Percentiles rank a stretch among this genome's conserved stretches.
phyloP scores from a whole-genome alignment of 2,329 filamentous ascomycete species.

The Phaeoacremonium minimum region DNA sequence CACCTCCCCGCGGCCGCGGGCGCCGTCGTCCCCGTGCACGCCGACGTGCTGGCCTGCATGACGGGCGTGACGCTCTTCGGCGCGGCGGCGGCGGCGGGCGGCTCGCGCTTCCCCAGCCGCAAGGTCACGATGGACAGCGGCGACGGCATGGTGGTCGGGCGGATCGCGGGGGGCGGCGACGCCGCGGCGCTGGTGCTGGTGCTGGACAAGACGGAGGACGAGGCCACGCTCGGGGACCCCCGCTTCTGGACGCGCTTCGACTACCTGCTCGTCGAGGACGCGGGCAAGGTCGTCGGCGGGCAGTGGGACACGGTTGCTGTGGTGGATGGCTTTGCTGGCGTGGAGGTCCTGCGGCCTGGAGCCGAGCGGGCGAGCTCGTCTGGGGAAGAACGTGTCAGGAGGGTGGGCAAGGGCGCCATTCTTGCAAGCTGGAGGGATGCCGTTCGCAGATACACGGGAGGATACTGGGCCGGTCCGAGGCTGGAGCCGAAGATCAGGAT shows the following conservation, averaged over 20 bases:
- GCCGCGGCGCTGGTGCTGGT: conserved; percentile 13
- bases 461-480: conserved; percentile 61
- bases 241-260: conserved; percentile 62
- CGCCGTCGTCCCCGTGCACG: conserved; percentile 45
- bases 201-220: conserved; percentile 62
- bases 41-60: conserved; percentile 66
- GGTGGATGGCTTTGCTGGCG: conserved; percentile 53
- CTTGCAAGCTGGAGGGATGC: conserved; percentile 32
- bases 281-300: conserved; percentile 37
- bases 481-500: conserved; percentile 54
- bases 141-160: conserved; percentile 5
- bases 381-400: conserved; percentile 18
- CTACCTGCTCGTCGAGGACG: conserved; percentile 56
- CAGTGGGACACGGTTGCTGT: conserved; percentile 53
- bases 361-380: conserved; percentile 13
- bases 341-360: conserved; percentile 52
- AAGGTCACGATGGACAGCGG: conserved; percentile 8
- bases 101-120: conserved; percentile 27
- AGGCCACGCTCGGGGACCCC: conserved; percentile 33
- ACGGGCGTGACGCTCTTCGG: conserved; percentile 66
- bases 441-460: conserved; percentile 45
- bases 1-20: conserved; percentile 19
- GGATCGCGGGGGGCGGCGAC: conserved; percentile 2
- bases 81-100: conserved; percentile 31
- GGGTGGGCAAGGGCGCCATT: conserved; percentile 40